phyloP scores from a whole-genome alignment of 2,329 filamentous ascomycete species.

The Madurella mycetomatis region DNA sequence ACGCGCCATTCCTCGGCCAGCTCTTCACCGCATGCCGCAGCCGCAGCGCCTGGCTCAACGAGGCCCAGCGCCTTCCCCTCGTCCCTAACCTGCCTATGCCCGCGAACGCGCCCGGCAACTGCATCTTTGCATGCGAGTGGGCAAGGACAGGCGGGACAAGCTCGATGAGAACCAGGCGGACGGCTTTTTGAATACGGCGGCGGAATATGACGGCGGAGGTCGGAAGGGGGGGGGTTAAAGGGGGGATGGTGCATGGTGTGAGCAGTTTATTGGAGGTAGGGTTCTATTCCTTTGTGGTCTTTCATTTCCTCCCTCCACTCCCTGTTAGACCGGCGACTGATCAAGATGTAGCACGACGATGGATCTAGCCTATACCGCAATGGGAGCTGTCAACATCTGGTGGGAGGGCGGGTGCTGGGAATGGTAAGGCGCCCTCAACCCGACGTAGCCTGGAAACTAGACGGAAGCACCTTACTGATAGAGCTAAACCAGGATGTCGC shows the following conservation, averaged over 20 bases:
- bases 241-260: conserved; percentile 76
- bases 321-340: background rate
- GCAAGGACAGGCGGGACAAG: conserved; percentile 66
- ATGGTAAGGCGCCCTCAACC: conserved; percentile 46
- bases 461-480: background rate
- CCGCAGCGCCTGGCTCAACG: conserved; percentile 65
- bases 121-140: conserved; percentile 73
- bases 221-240: conserved; percentile 57
- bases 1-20: conserved; percentile 65
- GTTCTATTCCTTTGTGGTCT: background rate
- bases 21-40: conserved; percentile 65
- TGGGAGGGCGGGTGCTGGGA: conserved; percentile 82
- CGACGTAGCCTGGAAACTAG: background rate
- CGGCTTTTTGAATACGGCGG: conserved; percentile 71
- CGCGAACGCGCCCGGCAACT: conserved; percentile 59
- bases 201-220: conserved; percentile 70
- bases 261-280: conserved; percentile 61
- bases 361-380: conserved; percentile 70
- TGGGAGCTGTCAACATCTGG: conserved; percentile 75
- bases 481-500: conserved; percentile 59
- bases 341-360: conserved; percentile 56
- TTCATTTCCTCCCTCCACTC: background rate
- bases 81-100: conserved; percentile 61
- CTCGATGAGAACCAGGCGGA: conserved; percentile 67
- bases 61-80: conserved; percentile 59